Conservation (phyloP, 2,329 filamentous ascomycete species). For the Calonectria pseudoreteaudii region DNA sequence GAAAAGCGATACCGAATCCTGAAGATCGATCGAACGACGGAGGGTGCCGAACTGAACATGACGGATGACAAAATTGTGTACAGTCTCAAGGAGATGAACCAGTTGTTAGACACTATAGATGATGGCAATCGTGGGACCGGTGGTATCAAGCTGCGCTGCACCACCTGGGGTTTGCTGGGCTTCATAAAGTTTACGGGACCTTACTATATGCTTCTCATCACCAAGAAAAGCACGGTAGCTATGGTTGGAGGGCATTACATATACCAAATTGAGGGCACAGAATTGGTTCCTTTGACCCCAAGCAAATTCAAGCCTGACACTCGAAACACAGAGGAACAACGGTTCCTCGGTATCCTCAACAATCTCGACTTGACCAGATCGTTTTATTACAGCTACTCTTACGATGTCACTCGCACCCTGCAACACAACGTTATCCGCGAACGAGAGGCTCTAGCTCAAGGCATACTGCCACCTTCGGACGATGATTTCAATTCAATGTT, state of each 20-base stretch:
- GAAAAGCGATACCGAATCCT: slow-evolving; percentile 91
- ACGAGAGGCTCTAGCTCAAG: slow-evolving; percentile 76
- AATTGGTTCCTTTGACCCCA: slow-evolving; percentile 87
- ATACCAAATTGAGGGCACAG: slow-evolving; percentile 94
- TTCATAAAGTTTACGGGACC: slow-evolving; percentile 96
- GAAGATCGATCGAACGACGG: slow-evolving; percentile 92
- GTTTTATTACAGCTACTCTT: slow-evolving; percentile 99
- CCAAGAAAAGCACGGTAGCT: slow-evolving; percentile 94
- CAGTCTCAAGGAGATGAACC: slow-evolving; percentile 90
- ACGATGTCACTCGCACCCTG: slow-evolving; percentile 91
- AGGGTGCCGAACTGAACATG: slow-evolving; percentile 80
- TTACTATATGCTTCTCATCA: slow-evolving; percentile 97
- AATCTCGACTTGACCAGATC: slow-evolving; percentile 91
- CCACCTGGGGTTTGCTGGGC: slow-evolving; percentile 91
- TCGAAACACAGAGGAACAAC: slow-evolving; percentile 85
- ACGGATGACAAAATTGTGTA: slow-evolving; percentile 97
- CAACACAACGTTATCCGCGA: slow-evolving; percentile 93
- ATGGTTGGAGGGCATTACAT: slow-evolving; percentile 97
- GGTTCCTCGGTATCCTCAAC: slow-evolving; percentile 88
- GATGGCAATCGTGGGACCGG: slow-evolving; percentile 93
- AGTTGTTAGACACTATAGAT: slow-evolving; percentile 93
- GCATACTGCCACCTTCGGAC: slow-evolving; percentile 67
- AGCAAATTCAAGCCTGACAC: slow-evolving; percentile 81
- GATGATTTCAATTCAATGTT: slow-evolving; percentile 93
- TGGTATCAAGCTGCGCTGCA: slow-evolving; percentile 89